A percentile compares a stretch with the other conserved stretches of the same genome.
Conservation (phyloP, 2,329 filamentous ascomycete genomes). For the Pyricularia sp. region DNA sequence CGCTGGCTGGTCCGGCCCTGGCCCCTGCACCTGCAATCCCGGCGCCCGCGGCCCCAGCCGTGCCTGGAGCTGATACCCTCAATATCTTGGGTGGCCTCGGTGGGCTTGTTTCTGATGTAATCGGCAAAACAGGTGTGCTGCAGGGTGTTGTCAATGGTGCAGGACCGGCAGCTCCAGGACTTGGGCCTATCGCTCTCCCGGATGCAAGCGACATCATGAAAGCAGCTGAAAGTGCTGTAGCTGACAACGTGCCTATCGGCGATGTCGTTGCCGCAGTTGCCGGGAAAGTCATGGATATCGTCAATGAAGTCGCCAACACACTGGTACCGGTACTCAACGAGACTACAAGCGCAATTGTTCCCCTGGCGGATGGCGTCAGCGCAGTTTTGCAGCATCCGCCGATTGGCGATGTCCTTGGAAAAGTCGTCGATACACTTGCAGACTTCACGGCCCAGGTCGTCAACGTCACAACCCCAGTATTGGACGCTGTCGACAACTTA, state of each 20-base stretch:
- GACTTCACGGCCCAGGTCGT: background rate
- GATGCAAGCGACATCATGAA: conserved; percentile 2
- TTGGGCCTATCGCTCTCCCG: background rate
- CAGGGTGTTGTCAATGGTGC: background rate
- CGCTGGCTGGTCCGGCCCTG: background rate
- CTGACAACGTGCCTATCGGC: background rate
- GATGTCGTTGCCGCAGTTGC: background rate
- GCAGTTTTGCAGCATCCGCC: background rate
- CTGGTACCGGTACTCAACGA: background rate
- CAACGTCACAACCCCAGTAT: background rate
- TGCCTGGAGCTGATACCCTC: background rate
- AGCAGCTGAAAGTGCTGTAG: background rate
- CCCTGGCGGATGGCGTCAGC: background rate
- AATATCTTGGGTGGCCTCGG: conserved; percentile 4
- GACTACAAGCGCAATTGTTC: background rate
- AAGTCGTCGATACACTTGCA: background rate
- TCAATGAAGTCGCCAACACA: background rate
- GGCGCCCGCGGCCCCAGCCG: background rate
- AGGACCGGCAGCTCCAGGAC: background rate
- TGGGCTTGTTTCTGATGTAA: background rate
- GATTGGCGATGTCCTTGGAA: background rate
- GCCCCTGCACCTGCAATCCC: background rate
- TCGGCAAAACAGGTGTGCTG: background rate
- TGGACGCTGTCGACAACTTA: background rate
- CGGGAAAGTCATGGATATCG: background rate